Evolutionary conservation across 2,329 filamentous ascomycete genomes (phyloP).

Genomic region (Pseudogymnoascus sp.): DNA sequence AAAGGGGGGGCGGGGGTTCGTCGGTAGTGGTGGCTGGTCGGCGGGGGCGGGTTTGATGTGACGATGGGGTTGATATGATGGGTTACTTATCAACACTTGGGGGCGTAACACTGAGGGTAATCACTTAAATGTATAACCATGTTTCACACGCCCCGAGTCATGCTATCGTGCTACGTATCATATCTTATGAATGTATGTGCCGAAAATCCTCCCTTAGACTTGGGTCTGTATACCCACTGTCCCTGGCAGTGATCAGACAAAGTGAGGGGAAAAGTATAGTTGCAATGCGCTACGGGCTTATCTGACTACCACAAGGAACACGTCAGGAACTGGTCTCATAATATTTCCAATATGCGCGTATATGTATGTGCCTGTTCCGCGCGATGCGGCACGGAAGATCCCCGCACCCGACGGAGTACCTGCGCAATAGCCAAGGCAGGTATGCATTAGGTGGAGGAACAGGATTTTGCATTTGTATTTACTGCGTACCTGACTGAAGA

Average conservation of each 20-base stretch:
- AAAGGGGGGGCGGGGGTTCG: background rate
- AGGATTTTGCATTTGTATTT: background rate
- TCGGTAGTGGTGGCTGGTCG: background rate
- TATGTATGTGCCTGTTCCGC: background rate
- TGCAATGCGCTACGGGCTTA: background rate
- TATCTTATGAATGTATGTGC: background rate
- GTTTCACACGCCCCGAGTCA: slow-evolving; percentile 3
- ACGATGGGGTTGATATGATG: background rate
- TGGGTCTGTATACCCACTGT: background rate
- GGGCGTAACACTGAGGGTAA: background rate
- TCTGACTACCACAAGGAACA: background rate
- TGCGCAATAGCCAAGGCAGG: background rate
- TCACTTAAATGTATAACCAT: slow-evolving; percentile 7
- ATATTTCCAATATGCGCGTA: background rate
- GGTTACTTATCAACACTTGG: slow-evolving; percentile 1
- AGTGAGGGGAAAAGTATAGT: background rate
- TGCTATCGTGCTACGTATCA: background rate
- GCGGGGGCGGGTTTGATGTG: background rate
- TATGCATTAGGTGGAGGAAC: background rate
- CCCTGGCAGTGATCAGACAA: background rate
- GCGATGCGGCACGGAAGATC: background rate
- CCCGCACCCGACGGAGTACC: background rate
- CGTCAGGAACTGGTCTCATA: background rate
- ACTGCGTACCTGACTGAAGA: background rate
- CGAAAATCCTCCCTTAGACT: background rate